phyloP scores from a whole-genome alignment of 352 stramenopile species.

The Globisporangium nunn region DNA sequence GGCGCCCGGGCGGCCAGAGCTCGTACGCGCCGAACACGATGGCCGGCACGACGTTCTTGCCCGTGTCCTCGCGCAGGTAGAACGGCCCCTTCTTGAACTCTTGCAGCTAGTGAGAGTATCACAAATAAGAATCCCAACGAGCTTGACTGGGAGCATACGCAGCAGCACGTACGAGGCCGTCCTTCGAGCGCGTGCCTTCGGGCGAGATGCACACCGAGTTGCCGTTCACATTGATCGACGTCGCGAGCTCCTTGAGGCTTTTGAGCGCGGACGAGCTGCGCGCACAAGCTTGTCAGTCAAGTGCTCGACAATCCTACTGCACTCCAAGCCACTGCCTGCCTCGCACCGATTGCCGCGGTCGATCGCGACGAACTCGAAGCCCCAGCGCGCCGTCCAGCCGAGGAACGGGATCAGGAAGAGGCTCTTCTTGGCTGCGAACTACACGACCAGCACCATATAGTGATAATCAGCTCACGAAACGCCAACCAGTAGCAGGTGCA shows the following conservation, averaged over 20 bases:
- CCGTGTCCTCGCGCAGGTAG: constrained; percentile 76
- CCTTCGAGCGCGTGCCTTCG: constrained; percentile 78
- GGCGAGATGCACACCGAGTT: constrained; percentile 80
- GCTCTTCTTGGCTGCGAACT: constrained; percentile 83
- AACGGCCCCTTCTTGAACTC: constrained; percentile 87
- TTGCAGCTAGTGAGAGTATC: constrained; percentile 44
- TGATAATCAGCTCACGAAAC: too few relatives aligned
- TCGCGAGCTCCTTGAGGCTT: constrained; percentile 62
- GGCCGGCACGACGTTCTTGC: constrained; percentile 73
- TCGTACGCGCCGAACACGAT: constrained; percentile 81
- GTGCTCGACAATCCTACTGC: too few relatives aligned
- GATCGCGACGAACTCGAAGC: constrained; percentile 75
- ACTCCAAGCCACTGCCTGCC: too few relatives aligned
- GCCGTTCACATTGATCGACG: constrained; percentile 59
- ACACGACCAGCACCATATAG: too few relatives aligned
- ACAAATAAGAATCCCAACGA: too few relatives aligned
- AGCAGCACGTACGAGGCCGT: constrained; percentile 38
- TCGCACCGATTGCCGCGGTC: constrained; percentile 62
- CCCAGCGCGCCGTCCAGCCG: constrained; percentile 67
- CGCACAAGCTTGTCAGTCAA: neutral
- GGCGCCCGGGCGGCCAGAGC: constrained; percentile 63
- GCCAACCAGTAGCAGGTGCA: too few relatives aligned
- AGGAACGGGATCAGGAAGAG: constrained; percentile 76
- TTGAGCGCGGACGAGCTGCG: constrained; percentile 45
- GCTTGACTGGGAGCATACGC: neutral